Percentiles rank a stretch among this genome's conserved stretches.
These are phyloP conservation scores for Lentinula sp. DNA, from an alignment of 768 basidiomycete genomes.

Conservation along the genomic window DNA sequence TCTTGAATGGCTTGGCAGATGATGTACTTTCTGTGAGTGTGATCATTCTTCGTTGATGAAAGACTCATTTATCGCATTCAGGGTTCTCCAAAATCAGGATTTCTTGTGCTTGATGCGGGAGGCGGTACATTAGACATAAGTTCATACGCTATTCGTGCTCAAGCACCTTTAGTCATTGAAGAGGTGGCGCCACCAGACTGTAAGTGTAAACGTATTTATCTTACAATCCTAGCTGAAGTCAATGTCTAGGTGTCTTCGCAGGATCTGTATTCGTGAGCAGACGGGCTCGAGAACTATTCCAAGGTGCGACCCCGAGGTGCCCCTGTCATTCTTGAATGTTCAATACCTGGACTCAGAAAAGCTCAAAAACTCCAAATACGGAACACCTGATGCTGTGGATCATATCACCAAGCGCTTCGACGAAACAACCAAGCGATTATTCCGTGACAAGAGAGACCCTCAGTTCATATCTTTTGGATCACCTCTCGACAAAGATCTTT, in stretches of 20 bases:
- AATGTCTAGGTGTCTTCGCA: constrained; percentile 61
- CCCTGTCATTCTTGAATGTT: background rate
- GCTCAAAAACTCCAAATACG: constrained; percentile 67
- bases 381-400: constrained; percentile 62
- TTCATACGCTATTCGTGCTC: constrained; percentile 69
- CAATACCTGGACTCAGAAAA: constrained; percentile 43
- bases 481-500: constrained; percentile 65
- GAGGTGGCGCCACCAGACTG: constrained; percentile 83
- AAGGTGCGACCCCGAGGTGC: constrained; percentile 33
- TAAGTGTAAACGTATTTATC: constrained; percentile 23
- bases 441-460: constrained; percentile 58
- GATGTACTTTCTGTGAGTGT: constrained; percentile 65
- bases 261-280: constrained; percentile 81
- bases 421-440: constrained; percentile 76
- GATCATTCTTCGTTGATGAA: background rate
- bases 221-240: background rate
- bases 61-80: constrained; percentile 17
- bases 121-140: constrained; percentile 80
- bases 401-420: constrained; percentile 79
- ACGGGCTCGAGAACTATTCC: constrained; percentile 64
- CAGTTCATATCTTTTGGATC: constrained; percentile 77
- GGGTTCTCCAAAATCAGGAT: constrained; percentile 72
- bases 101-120: constrained; percentile 76
- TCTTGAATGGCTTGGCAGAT: constrained; percentile 69
- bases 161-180: constrained; percentile 68